Evolutionary conservation across 2,329 filamentous ascomycete genomes (phyloP).

Genomic region (Sclerotinia glacialis): DNA sequence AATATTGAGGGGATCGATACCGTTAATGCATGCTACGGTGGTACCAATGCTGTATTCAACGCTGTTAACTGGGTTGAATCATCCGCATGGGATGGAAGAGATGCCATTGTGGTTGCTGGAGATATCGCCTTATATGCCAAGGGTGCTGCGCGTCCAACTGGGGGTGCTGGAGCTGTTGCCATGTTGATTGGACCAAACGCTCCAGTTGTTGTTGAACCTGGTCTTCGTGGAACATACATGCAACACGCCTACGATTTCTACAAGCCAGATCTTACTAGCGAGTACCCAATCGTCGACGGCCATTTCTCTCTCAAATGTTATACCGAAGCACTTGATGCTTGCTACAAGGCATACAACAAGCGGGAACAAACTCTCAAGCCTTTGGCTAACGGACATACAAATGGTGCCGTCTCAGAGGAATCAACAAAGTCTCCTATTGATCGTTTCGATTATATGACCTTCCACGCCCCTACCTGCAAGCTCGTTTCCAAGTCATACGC

Average conservation of each 20-base stretch:
- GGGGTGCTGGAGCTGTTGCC: conserved; percentile 75
- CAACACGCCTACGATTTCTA: conserved; percentile 86
- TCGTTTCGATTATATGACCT: conserved; percentile 78
- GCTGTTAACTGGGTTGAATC: conserved; percentile 82
- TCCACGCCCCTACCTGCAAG: conserved; percentile 86
- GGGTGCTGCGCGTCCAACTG: conserved; percentile 76
- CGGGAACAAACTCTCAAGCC: conserved; percentile 62
- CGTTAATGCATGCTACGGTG: conserved; percentile 82
- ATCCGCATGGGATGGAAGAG: conserved; percentile 79
- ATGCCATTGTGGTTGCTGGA: conserved; percentile 75
- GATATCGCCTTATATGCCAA: conserved; percentile 86
- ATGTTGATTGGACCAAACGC: conserved; percentile 77
- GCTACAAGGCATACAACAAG: conserved; percentile 77
- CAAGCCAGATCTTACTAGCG: conserved; percentile 84
- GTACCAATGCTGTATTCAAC: conserved; percentile 83
- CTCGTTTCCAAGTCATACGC: conserved; percentile 82
- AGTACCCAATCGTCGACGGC: conserved; percentile 82
- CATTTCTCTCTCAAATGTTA: conserved; percentile 83
- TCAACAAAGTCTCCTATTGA: conserved; percentile 63
- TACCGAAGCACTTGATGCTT: conserved; percentile 73
- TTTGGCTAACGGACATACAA: conserved; percentile 52
- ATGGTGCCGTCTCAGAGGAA: conserved; percentile 44
- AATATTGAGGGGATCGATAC: conserved; percentile 82
- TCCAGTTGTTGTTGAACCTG: conserved; percentile 72
- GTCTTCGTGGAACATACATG: conserved; percentile 77